Evolutionary conservation across 148 eudicot genomes (phyloP).

Genomic region (Arctostaphylos glauca): DNA sequence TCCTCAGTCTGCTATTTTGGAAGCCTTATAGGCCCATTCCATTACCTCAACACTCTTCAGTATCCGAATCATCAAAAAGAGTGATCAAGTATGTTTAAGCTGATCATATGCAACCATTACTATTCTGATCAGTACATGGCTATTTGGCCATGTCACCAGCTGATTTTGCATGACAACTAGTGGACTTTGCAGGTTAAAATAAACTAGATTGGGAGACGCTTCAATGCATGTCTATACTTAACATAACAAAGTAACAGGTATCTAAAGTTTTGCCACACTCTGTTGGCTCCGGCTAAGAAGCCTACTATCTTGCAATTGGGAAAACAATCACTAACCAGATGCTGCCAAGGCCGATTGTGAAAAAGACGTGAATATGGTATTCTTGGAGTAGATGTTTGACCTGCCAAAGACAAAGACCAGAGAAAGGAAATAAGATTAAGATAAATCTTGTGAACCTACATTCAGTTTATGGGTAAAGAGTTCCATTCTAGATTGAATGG

Average conservation of each 20-base stretch:
- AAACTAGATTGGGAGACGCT: background rate
- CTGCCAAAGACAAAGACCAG: constrained; percentile 13
- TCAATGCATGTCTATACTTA: background rate
- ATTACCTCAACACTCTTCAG: no score
- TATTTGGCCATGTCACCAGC: background rate
- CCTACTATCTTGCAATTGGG: background rate
- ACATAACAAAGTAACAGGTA: background rate
- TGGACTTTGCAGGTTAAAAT: background rate
- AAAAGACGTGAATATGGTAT: background rate
- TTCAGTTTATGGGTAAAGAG: background rate
- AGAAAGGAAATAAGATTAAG: background rate
- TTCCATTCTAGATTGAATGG: constrained; percentile 1
- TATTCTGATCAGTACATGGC: background rate
- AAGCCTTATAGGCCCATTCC: background rate
- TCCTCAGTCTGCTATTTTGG: constrained; percentile 1
- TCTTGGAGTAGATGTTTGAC: constrained; percentile 14
- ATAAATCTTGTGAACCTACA: constrained; percentile 1
- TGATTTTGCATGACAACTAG: background rate
- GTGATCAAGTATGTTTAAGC: background rate
- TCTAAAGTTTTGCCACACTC: background rate
- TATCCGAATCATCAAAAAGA: background rate
- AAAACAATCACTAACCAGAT: constrained; percentile 22
- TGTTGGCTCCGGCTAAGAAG: background rate
- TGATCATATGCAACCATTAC: background rate
- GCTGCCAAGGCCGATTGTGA: constrained; percentile 19